A percentile compares a stretch with the other conserved stretches of the same genome.
Conservation (phyloP, 768 basidiomycete genomes). For the Pholiota molesta region DNA sequence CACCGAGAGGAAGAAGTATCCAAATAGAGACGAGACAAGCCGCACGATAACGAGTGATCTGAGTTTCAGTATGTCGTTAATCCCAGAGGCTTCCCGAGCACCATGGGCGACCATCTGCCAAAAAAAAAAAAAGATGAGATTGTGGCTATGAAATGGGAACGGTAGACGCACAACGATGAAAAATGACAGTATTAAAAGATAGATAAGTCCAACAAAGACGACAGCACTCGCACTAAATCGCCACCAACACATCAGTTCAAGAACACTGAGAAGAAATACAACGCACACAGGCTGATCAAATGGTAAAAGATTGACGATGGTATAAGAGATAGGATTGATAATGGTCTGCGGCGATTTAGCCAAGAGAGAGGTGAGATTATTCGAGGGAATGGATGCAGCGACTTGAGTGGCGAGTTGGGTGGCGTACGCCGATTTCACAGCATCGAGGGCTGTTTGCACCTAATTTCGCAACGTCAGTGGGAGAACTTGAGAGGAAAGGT, state of each 20-base stretch:
- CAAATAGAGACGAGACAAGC: constrained; percentile 32
- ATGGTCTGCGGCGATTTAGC: constrained; percentile 53
- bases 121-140: background rate
- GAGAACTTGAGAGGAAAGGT: background rate
- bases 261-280: background rate
- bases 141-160: background rate
- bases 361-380: constrained; percentile 36
- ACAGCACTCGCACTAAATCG: constrained; percentile 50
- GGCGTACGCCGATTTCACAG: constrained; percentile 27
- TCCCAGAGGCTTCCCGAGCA: constrained; percentile 42
- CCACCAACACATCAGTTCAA: background rate
- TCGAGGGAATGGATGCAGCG: constrained; percentile 12
- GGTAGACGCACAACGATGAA: constrained; percentile 38
- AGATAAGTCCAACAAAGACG: constrained; percentile 60
- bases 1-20: constrained; percentile 43
- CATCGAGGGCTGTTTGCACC: constrained; percentile 38
- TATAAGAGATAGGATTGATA: constrained; percentile 49
- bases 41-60: constrained; percentile 38
- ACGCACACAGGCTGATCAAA: constrained; percentile 68
- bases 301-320: constrained; percentile 53
- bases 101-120: constrained; percentile 35
- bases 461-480: constrained; percentile 10
- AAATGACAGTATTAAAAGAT: constrained; percentile 49
- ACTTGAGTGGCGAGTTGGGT: constrained; percentile 18
- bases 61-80: constrained; percentile 33